Evolutionary conservation across 192 early-diverging fungal genomes (phyloP).

Genomic region (Lunasporangiospora selenospora): DNA sequence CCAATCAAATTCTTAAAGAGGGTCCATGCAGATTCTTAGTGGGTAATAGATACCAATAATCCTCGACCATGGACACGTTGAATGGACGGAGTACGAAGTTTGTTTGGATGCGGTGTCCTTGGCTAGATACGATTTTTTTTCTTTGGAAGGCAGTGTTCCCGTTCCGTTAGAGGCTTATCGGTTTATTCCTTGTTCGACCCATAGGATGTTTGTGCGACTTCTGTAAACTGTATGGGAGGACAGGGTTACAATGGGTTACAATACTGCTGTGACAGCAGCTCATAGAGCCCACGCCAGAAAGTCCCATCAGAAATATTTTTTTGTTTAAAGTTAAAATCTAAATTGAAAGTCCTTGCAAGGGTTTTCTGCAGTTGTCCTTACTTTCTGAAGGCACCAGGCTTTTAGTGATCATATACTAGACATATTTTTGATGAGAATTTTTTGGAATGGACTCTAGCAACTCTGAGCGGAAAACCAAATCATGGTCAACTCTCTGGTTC

Average conservation of each 20-base stretch:
- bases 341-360: too few species aligned
- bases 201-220: background rate
- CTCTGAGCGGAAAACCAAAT: background rate
- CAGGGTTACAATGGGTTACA: background rate
- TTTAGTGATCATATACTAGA: too few species aligned
- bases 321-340: too few species aligned
- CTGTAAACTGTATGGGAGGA: background rate
- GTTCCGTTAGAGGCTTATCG: background rate
- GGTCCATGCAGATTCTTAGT: constrained; percentile 1
- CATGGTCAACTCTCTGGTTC: constrained; percentile 3
- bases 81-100: background rate
- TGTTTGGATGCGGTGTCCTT: background rate
- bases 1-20: background rate
- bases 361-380: too few species aligned
- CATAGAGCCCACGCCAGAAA: too few species aligned
- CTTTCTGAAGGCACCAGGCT: too few species aligned
- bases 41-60: background rate
- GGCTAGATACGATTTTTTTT: constrained; percentile 1
- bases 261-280: too few species aligned
- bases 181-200: background rate
- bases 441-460: too few species aligned
- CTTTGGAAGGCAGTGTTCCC: constrained; percentile 1
- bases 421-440: too few species aligned
- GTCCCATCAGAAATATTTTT: too few species aligned
- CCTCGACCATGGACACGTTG: constrained; percentile 1